These are phyloP conservation scores for Populus euphratica DNA, from an alignment of 345 rosid species.

Conservation along the genomic window DNA sequence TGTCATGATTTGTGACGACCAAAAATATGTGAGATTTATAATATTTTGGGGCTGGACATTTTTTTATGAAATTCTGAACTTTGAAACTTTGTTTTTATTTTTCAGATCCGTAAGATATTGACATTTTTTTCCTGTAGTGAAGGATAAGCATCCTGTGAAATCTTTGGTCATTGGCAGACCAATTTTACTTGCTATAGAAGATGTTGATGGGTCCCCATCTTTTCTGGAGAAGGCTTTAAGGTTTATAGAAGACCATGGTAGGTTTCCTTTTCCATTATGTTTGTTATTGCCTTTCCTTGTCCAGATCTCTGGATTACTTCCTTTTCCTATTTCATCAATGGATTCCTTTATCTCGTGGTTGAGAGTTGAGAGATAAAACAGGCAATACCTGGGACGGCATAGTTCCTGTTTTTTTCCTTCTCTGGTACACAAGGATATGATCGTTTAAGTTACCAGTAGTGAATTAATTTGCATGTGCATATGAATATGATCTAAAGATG, in stretches of 20 bases:
- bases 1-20: no score
- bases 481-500: neutral
- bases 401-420: neutral
- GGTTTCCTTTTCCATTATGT: slow-evolving; percentile 18
- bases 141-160: slow-evolving; percentile 51
- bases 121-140: slow-evolving; percentile 38
- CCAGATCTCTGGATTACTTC: neutral
- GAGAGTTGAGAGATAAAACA: neutral
- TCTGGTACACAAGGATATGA: neutral
- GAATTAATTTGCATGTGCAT: neutral
- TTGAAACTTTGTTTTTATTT: neutral
- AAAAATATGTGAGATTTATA: no score
- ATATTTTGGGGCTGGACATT: neutral
- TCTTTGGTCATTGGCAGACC: slow-evolving; percentile 72
- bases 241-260: slow-evolving; percentile 89
- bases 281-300: neutral
- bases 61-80: neutral
- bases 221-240: slow-evolving; percentile 95
- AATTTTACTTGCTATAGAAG: slow-evolving; percentile 88
- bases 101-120: neutral
- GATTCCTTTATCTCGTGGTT: neutral
- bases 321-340: neutral
- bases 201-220: slow-evolving; percentile 95
- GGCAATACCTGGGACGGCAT: neutral
- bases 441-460: neutral